A percentile compares a stretch with the other conserved stretches of the same genome.
Conservation (phyloP, 73 alveolate species). For the Paramecium sonneborni region DNA sequence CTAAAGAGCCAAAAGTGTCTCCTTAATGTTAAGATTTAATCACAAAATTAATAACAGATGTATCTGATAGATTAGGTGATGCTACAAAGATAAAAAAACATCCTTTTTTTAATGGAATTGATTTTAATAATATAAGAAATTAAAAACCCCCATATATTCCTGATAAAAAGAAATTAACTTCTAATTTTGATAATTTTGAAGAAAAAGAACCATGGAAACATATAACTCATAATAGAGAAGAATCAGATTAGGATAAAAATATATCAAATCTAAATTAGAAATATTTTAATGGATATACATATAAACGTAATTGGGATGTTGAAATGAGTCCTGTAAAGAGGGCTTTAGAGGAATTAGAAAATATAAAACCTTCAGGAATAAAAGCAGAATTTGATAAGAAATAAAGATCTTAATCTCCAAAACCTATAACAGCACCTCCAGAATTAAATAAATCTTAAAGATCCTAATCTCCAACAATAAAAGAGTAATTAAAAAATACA, state of each 20-base stretch:
- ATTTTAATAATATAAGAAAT: slow-evolving; percentile 74
- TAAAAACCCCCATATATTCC: slow-evolving; percentile 81
- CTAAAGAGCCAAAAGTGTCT: slow-evolving; percentile 87
- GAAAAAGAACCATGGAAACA: slow-evolving; percentile 87
- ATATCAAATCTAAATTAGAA: background rate
- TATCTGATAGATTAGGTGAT: slow-evolving; percentile 84
- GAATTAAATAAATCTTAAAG: background rate
- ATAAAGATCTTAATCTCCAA: slow-evolving; percentile 37
- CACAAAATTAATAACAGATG: slow-evolving; percentile 84
- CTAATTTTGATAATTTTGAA: slow-evolving; percentile 79
- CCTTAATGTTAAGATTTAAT: slow-evolving; percentile 84
- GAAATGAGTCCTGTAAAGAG: slow-evolving; percentile 68
- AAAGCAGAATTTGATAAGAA: slow-evolving; percentile 33
- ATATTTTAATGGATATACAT: slow-evolving; percentile 80
- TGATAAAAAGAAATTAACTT: slow-evolving; percentile 73
- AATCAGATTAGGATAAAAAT: slow-evolving; percentile 62
- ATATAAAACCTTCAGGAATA: slow-evolving; percentile 43
- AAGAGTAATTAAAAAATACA: slow-evolving; percentile 16
- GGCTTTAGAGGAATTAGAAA: slow-evolving; percentile 61
- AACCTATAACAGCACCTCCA: background rate
- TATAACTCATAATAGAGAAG: slow-evolving; percentile 50
- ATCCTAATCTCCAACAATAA: slow-evolving; percentile 48
- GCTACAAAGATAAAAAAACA: slow-evolving; percentile 83
- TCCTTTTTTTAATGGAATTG: slow-evolving; percentile 87
- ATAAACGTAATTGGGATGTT: slow-evolving; percentile 79